Conservation (phyloP, 495 filamentous ascomycete species). For the Friedmanniomyces endolithicus region DNA sequence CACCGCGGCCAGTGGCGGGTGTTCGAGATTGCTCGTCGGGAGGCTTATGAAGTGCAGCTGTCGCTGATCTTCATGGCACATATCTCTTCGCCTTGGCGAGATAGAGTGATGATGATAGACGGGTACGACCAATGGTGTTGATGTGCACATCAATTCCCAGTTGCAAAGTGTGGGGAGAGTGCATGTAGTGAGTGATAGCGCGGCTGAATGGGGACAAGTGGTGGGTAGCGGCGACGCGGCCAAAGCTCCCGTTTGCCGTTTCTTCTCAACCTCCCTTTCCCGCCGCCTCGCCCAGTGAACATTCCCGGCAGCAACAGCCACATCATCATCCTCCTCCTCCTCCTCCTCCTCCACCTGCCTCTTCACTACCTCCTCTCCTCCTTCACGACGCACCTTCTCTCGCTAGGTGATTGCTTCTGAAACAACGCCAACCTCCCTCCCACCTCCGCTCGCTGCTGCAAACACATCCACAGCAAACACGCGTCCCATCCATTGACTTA, state of each 20-base stretch:
- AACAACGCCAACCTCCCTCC: not conserved
- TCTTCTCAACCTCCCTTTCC: constrained; percentile 8
- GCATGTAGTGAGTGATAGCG: not conserved
- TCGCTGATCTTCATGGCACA: too few species aligned
- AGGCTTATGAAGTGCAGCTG: too few species aligned
- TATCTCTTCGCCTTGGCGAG: not conserved
- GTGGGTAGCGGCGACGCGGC: constrained; percentile 7
- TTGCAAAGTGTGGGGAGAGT: not conserved
- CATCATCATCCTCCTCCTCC: not conserved
- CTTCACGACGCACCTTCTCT: constrained; percentile 16
- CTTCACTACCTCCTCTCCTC: not conserved
- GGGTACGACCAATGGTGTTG: too few species aligned
- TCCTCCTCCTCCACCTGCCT: too few species aligned
- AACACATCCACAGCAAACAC: not conserved
- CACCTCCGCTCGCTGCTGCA: constrained; percentile 5
- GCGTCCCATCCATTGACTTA: constrained; percentile 11
- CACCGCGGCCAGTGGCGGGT: too few species aligned
- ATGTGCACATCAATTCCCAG: not conserved
- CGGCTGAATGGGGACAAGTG: not conserved
- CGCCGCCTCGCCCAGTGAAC: constrained; percentile 5
- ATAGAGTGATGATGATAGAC: not conserved
- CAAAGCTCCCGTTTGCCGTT: constrained; percentile 5
- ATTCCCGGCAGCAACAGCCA: constrained; percentile 9
- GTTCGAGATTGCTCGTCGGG: not conserved
- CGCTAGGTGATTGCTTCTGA: constrained; percentile 7